Conservation (phyloP, 2,329 filamentous ascomycete genomes). For the Xylaria sp. region DNA sequence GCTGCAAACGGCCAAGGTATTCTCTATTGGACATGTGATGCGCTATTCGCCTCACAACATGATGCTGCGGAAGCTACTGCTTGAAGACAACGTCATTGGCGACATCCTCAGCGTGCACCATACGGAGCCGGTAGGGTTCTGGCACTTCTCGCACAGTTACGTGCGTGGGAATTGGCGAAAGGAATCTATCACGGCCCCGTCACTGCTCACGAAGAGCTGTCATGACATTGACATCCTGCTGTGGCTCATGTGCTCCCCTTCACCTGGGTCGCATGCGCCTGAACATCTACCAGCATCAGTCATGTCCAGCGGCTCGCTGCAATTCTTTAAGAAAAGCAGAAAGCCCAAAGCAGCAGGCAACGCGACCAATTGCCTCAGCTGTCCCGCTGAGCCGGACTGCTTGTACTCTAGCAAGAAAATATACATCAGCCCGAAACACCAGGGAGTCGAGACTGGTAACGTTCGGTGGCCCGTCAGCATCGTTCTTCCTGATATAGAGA, state of each 20-base stretch:
- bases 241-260: conserved; percentile 86
- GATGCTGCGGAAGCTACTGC: conserved; percentile 79
- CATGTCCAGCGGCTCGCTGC: conserved; percentile 79
- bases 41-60: conserved; percentile 95
- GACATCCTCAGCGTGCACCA: conserved; percentile 89
- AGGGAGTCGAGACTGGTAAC: conserved; percentile 72
- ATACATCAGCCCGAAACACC: conserved; percentile 74
- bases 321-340: conserved; percentile 78
- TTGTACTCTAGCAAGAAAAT: conserved; percentile 87
- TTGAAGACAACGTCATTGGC: conserved; percentile 80
- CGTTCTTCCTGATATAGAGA: conserved; percentile 92
- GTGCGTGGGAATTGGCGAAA: conserved; percentile 95
- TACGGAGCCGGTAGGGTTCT: conserved; percentile 94
- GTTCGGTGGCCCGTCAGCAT: conserved; percentile 86
- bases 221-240: conserved; percentile 94
- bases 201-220: conserved; percentile 92
- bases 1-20: conserved; percentile 62
- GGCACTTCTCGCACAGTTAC: conserved; percentile 93
- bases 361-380: conserved; percentile 89
- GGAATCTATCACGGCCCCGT: conserved; percentile 78
- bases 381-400: conserved; percentile 78
- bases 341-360: conserved; percentile 80
- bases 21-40: conserved; percentile 93
- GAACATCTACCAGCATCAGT: conserved; percentile 81
- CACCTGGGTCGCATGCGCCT: conserved; percentile 56